phyloP scores from a whole-genome alignment of 2,329 filamentous ascomycete genomes.

The Talaromyces atroroseus region DNA sequence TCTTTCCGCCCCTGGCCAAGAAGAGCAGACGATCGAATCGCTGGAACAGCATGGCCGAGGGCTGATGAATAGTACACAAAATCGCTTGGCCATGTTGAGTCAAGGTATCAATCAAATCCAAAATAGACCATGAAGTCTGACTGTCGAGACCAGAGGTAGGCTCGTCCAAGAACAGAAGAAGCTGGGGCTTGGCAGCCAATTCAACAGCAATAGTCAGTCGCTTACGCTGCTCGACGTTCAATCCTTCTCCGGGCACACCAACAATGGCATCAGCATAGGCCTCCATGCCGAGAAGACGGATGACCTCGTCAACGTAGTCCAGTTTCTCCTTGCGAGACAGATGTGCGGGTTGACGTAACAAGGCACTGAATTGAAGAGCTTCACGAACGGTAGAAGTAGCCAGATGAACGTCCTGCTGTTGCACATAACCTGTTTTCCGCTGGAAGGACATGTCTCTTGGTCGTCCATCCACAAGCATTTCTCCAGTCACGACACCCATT shows the following conservation, averaged over 20 bases:
- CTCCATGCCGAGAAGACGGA: slow-evolving; percentile 84
- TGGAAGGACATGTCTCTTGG: slow-evolving; percentile 78
- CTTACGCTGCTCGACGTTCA: slow-evolving; percentile 60
- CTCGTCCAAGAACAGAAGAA: slow-evolving; percentile 89
- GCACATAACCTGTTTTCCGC: slow-evolving; percentile 85
- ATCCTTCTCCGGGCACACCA: slow-evolving; percentile 78
- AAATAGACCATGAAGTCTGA: slow-evolving; percentile 89
- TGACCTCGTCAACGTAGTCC: slow-evolving; percentile 83
- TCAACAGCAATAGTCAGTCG: slow-evolving; percentile 95
- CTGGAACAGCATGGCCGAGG: slow-evolving; percentile 92
- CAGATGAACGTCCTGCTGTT: slow-evolving; percentile 87
- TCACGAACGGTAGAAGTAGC: slow-evolving; percentile 82
- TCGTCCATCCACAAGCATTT: slow-evolving; percentile 76
- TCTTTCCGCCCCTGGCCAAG: slow-evolving; percentile 59
- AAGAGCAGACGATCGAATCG: slow-evolving; percentile 66
- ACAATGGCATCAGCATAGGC: slow-evolving; percentile 86
- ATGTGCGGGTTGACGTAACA: slow-evolving; percentile 74
- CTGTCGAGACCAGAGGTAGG: slow-evolving; percentile 90
- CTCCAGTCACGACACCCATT: slow-evolving; percentile 81
- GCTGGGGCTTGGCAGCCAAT: slow-evolving; percentile 80
- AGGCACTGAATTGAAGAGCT: slow-evolving; percentile 76
- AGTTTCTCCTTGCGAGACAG: slow-evolving; percentile 72
- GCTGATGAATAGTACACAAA: slow-evolving; percentile 96
- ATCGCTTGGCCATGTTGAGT: slow-evolving; percentile 86
- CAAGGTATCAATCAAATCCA: slow-evolving; percentile 80